Evolutionary conservation across 108 stramenopile species (phyloP).

Genomic region (Cyclostephanos invisitatus): DNA sequence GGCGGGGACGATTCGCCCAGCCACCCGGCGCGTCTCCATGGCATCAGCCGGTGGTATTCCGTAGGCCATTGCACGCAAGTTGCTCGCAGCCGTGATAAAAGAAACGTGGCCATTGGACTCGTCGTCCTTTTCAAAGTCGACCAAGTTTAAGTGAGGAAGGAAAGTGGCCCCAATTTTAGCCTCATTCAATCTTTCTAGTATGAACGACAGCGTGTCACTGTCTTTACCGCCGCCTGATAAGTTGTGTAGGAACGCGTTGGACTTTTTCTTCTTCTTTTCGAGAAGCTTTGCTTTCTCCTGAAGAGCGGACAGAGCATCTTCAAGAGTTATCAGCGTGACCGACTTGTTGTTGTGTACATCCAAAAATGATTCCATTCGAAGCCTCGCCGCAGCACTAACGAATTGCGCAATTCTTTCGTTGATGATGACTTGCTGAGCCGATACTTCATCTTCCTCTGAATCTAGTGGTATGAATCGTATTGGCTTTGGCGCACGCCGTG

Average conservation of each 20-base stretch:
- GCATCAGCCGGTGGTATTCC: constrained; percentile 92
- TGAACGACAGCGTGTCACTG: constrained; percentile 14
- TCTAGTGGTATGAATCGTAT: constrained; percentile 45
- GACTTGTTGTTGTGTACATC: constrained; percentile 13
- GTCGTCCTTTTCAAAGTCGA: constrained; percentile 96
- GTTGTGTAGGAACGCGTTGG: constrained; percentile 22
- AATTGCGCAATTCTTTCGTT: constrained; percentile 80
- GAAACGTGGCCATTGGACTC: constrained; percentile 94
- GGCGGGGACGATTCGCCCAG: constrained; percentile 97
- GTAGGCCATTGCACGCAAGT: constrained; percentile 93
- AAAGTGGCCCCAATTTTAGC: constrained; percentile 48
- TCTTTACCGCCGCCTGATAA: constrained; percentile 33
- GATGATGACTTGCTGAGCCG: constrained; percentile 55
- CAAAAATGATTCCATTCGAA: constrained; percentile 68
- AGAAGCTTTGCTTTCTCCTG: constrained; percentile 45
- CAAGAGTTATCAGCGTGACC: constrained; percentile 24
- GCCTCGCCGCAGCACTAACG: constrained; percentile 71
- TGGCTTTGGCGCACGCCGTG: constrained; percentile 66
- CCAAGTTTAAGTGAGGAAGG: constrained; percentile 46
- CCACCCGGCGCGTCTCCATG: constrained; percentile 94
- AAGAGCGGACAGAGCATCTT: constrained; percentile 46
- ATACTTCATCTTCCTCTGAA: constrained; percentile 44
- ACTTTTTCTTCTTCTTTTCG: constrained; percentile 26
- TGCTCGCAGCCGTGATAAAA: constrained; percentile 93
- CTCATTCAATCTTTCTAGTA: constrained; percentile 46